Conservation (phyloP, 176 grass and related monocot genomes). For the Zoysia japonica region DNA sequence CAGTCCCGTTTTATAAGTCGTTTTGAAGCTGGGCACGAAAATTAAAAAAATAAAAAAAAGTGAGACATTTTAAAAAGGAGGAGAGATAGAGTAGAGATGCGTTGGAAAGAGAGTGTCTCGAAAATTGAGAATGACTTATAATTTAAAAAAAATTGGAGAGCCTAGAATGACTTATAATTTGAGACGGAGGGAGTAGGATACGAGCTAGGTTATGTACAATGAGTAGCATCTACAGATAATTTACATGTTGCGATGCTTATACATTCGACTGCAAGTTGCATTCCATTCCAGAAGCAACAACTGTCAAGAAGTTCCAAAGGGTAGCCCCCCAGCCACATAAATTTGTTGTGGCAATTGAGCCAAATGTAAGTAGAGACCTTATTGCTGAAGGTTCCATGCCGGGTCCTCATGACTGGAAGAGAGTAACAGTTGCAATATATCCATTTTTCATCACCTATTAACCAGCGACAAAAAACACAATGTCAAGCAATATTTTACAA, state of each 20-base stretch:
- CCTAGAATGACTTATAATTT: too few species aligned
- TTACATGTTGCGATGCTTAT: constrained; percentile 18
- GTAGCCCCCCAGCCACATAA: background rate
- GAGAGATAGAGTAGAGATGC: too few species aligned
- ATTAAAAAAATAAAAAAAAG: too few species aligned
- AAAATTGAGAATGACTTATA: too few species aligned
- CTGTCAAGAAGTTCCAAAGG: background rate
- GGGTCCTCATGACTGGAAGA: constrained; percentile 68
- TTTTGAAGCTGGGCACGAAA: too few species aligned
- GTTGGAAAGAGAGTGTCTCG: too few species aligned
- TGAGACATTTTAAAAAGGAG: too few species aligned
- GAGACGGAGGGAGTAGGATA: background rate
- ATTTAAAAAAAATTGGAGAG: too few species aligned
- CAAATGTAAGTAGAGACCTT: background rate
- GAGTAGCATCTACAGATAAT: constrained; percentile 39
- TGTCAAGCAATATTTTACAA: background rate
- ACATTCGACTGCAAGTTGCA: background rate
- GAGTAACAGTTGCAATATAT: constrained; percentile 88
- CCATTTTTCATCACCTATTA: constrained; percentile 95
- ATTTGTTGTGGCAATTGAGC: background rate
- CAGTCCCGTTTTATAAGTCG: too few species aligned
- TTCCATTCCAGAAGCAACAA: background rate
- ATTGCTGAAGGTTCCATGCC: background rate
- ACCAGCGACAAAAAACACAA: background rate
- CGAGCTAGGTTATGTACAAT: constrained; percentile 38